phyloP scores from a whole-genome alignment of 495 filamentous ascomycete species.

The Aspergillus wentii region DNA sequence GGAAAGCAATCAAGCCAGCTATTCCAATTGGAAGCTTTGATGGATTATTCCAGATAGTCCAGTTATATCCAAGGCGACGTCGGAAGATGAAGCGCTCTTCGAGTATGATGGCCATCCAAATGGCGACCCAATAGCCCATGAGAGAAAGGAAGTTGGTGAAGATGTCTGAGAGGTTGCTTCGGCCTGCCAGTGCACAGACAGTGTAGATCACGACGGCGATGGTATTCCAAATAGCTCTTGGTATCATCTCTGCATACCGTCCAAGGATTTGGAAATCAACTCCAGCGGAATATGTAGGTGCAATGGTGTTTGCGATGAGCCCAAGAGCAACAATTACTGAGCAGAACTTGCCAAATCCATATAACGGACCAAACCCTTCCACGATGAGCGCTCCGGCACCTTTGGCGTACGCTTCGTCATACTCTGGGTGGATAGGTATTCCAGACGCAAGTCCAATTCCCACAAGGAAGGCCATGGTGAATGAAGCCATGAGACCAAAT shows the following conservation, averaged over 20 bases:
- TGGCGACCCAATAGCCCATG: constrained; percentile 70
- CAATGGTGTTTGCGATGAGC: constrained; percentile 65
- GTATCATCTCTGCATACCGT: constrained; percentile 49
- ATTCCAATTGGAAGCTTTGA: constrained; percentile 57
- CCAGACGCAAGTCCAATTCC: constrained; percentile 68
- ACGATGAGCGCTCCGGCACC: constrained; percentile 57
- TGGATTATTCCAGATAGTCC: constrained; percentile 56
- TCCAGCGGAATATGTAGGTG: constrained; percentile 64
- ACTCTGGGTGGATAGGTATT: constrained; percentile 45
- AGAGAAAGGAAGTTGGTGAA: constrained; percentile 69
- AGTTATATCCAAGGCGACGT: constrained; percentile 46
- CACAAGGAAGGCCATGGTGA: constrained; percentile 57
- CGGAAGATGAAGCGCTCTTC: constrained; percentile 65
- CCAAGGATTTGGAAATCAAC: constrained; percentile 67
- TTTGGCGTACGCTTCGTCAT: constrained; percentile 48
- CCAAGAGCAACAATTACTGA: constrained; percentile 66
- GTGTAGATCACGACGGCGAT: constrained; percentile 55
- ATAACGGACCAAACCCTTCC: constrained; percentile 56
- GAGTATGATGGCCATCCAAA: constrained; percentile 59
- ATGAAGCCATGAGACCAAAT: constrained; percentile 47
- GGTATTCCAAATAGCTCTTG: constrained; percentile 60
- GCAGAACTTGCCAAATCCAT: constrained; percentile 69
- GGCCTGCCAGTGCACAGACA: constrained; percentile 60
- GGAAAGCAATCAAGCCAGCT: constrained; percentile 57
- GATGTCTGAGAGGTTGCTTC: constrained; percentile 55